Base-by-base conservation (phyloP, 257 asterid genomes). In the Oldenlandia corymbosa region DNA sequence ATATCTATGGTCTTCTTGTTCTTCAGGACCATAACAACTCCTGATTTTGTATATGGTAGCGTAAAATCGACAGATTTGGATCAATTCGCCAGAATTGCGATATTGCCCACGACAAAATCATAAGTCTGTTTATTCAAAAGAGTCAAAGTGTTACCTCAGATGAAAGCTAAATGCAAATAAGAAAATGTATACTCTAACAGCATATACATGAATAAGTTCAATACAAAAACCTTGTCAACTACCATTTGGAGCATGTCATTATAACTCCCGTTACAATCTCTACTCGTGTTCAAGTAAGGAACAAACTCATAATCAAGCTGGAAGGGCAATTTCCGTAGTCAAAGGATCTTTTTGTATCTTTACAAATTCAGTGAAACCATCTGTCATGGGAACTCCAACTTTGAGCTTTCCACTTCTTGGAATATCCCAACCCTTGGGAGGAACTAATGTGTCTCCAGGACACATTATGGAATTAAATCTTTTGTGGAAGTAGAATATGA, bases 171-270 rank as follows among this genome's bases (percentile, higher is more conserved):
- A n/a, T n/a, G n/a, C n/a, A n/a, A n/a, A n/a, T n/a, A n/a, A n/a
- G n/a, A n/a, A n/a, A n/a, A n/a, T n/a, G n/a, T n/a, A n/a, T n/a
- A n/a, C n/a, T n/a, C n/a, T n/a, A n/a, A n/a, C n/a, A n/a, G n/a
- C n/a, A n/a, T n/a, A n/a, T n/a, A n/a, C n/a, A n/a, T n/a, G n/a
- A n/a, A n/a, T n/a, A n/a, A n/a, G n/a, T n/a, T n/a, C n/a, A n/a
- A n/a, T n/a, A n/a, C n/a, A n/a, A n/a, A n/a, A n/a, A n/a, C n/a
- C n/a, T n/a, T n/a, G n/a, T 46, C 12, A 69, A 54, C 32, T 20
- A 45, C n/a, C n/a, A 83, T 87, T 65, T 85, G 82, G 60, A 80
- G 75, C 9, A 85, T 79, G 64, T 76, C 85, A 67, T 78, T 70
- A 58, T 85, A 85, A 50, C 47, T 72, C 55, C 86, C 81, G 1